Evolutionary conservation across 2,329 filamentous ascomycete species (phyloP).

Genomic region (Penicillium frequentans): DNA sequence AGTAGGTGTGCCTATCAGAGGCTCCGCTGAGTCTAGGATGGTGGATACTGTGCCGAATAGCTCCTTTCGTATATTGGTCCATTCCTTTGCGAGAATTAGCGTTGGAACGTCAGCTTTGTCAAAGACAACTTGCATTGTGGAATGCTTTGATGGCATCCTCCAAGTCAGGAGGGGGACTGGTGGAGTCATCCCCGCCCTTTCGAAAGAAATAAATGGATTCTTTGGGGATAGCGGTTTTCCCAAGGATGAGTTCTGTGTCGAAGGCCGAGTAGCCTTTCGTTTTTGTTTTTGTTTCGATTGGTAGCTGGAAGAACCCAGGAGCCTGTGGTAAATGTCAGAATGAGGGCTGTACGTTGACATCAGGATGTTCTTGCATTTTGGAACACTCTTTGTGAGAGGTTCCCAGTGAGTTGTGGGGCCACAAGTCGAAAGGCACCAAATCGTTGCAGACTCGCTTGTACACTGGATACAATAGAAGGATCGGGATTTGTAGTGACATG

Average conservation of each 20-base stretch:
- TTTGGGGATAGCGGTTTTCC: background rate
- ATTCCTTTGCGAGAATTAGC: conserved; percentile 3
- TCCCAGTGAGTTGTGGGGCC: conserved; percentile 4
- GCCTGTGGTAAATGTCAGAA: background rate
- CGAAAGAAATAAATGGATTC: background rate
- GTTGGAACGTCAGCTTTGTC: background rate
- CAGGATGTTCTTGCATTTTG: background rate
- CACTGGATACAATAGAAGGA: background rate
- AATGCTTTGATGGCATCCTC: background rate
- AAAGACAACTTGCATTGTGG: background rate
- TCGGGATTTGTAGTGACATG: background rate
- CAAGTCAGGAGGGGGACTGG: background rate
- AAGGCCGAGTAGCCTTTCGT: background rate
- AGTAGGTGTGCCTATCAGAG: conserved; percentile 1
- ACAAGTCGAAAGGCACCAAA: conserved; percentile 8
- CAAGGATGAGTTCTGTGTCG: background rate
- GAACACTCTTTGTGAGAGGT: conserved; percentile 4
- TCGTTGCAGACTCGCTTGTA: background rate
- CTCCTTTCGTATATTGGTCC: background rate
- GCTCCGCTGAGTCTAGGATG: background rate
- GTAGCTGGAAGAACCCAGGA: background rate
- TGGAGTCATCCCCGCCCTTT: background rate
- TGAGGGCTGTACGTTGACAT: background rate
- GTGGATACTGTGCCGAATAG: background rate
- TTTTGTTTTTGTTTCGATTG: background rate